Base-by-base conservation (phyloP, 768 basidiomycete genomes). In the Psilocybe subaeruginosa region DNA sequence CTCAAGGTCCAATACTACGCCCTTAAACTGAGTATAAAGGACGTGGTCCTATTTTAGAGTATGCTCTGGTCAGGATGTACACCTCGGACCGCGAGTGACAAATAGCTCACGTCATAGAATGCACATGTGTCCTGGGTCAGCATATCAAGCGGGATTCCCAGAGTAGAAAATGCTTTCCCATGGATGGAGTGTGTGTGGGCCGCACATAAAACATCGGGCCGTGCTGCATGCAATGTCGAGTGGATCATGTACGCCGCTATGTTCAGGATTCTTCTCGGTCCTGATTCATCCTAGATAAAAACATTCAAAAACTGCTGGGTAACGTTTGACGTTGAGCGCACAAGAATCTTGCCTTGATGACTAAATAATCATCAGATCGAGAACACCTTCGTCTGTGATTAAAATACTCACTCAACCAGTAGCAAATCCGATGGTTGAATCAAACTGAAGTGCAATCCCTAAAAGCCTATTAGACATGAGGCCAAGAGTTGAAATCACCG, bases 91-190 rank as follows among this genome's bases (percentile, higher is more conserved):
- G 58, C 41, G n/a, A 43, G 29, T 16, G 23, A 39, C 30, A 37
- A 45, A 56, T 47, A 33, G 46, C 69, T 60, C 33, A 73, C 70
- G 50, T 81, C 67, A 61, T 77, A 78, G 65, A 83, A 80, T 3
- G 74, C 73, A 58, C 78, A 81, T 8, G 77, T 64, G 58, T 82
- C 82, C 66, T 82, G 81, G 6, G 77, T 77, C 45, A 79, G 72
- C 65, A 78, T 75, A 33, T 81, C 78, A 39, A 82, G 69, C 12
- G 73, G 70, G 30, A 70, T 74, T 12, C 82, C 81, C 27, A 83
- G 75, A 8, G 79, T 71, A 7, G 80, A 79, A 70, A 80, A 85
- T 0, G 82, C 80, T 65, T 80, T 83, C 39, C 82, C 84, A 67
- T 79, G 72, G 6, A 78, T 70, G 8, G 81, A 80, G 66, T 83